Evolutionary conservation across 2,329 filamentous ascomycete species (phyloP).

Genomic region (Orbilia quercus): DNA sequence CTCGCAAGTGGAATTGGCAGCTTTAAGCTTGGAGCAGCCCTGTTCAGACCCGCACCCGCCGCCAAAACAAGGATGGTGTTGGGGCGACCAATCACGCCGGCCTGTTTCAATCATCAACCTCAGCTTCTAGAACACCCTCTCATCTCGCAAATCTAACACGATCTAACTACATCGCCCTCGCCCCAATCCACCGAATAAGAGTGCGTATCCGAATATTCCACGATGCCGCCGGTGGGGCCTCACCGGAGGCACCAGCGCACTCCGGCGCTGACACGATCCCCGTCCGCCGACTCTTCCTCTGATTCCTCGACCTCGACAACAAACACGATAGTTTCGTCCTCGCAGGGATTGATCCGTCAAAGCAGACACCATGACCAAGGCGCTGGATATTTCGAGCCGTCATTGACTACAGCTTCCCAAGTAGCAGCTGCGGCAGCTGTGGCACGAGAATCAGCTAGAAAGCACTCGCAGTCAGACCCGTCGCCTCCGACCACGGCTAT

Average conservation of each 20-base stretch:
- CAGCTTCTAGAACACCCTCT: constrained; percentile 25
- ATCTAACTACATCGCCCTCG: constrained; percentile 25
- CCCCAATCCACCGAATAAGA: constrained; percentile 34
- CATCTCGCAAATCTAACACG: constrained; percentile 9
- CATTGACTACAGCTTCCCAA: constrained; percentile 68
- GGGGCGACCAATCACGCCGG: constrained; percentile 10
- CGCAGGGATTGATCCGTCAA: constrained; percentile 38
- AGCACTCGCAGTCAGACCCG: constrained; percentile 53
- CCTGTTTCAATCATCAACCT: constrained; percentile 25
- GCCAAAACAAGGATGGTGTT: constrained; percentile 40
- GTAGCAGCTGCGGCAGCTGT: constrained; percentile 62
- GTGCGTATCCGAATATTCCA: constrained; percentile 37
- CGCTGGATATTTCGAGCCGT: constrained; percentile 74
- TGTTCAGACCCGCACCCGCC: constrained; percentile 22
- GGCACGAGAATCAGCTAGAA: constrained; percentile 49
- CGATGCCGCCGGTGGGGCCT: constrained; percentile 46
- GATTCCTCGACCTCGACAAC: constrained; percentile 51
- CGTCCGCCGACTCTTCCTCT: constrained; percentile 53
- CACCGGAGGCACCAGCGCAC: constrained; percentile 55
- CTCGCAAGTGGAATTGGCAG: constrained; percentile 16
- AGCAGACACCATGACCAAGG: constrained; percentile 51
- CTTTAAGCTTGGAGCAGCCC: constrained; percentile 32
- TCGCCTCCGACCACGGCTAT: constrained; percentile 45
- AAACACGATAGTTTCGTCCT: constrained; percentile 45
- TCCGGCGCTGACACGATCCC: constrained; percentile 48